Conservation (phyloP, 768 basidiomycete genomes). For the Antrodiella citrinella region DNA sequence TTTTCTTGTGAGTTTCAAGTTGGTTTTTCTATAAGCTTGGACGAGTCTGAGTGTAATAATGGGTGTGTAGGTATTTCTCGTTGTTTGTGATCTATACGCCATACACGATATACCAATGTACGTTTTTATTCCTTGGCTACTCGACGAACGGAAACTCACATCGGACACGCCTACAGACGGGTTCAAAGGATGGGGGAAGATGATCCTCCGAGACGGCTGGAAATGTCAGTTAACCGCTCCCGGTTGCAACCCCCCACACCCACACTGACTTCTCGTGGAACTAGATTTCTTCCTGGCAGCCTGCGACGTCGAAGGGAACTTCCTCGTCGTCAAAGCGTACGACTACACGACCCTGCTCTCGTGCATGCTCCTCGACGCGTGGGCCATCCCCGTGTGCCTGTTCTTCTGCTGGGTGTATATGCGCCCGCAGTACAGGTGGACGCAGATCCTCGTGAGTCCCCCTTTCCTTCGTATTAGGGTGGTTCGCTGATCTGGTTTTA, state of each 20-base stretch:
- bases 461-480: not conserved
- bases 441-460: conserved; percentile 58
- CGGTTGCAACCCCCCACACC: not conserved
- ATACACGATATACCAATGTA: conserved; percentile 84
- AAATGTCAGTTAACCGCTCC: conserved; percentile 49
- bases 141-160: not conserved
- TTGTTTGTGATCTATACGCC: conserved; percentile 74
- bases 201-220: conserved; percentile 75
- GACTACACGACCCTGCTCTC: conserved; percentile 83
- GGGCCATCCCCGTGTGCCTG: conserved; percentile 86
- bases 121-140: no score
- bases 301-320: conserved; percentile 86
- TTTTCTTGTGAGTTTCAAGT: conserved; percentile 58
- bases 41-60: not conserved
- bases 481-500: not conserved
- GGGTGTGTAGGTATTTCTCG: conserved; percentile 57
- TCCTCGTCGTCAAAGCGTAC: conserved; percentile 79
- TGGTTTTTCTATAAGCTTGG: no score
- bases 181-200: conserved; percentile 73
- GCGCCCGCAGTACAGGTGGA: conserved; percentile 75
- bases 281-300: conserved; percentile 73
- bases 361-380: conserved; percentile 89
- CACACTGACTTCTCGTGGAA: not conserved
- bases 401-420: conserved; percentile 81
- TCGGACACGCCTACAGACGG: conserved; percentile 47